Evolutionary conservation across 129 eudicot genomes (phyloP).

Genomic region (Scalesia atractyloides): DNA sequence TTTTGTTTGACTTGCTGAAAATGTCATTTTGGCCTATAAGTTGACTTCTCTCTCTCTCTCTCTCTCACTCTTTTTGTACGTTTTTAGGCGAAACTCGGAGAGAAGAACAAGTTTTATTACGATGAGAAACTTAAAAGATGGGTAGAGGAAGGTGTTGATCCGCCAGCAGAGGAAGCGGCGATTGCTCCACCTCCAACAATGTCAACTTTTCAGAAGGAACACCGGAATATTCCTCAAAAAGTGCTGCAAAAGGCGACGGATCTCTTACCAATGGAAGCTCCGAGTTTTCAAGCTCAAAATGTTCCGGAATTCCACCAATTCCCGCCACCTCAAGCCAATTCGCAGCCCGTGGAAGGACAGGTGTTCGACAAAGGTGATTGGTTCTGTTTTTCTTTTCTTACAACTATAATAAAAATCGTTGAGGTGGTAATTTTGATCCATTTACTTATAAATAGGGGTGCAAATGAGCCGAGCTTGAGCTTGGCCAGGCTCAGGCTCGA

Average conservation of each 20-base stretch:
- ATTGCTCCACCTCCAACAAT: slow-evolving; percentile 84
- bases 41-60: not conserved
- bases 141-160: slow-evolving; percentile 98
- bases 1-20: slow-evolving; percentile 5
- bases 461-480: no score
- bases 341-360: slow-evolving; percentile 88
- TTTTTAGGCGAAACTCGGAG: slow-evolving; percentile 88
- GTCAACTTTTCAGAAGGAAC: slow-evolving; percentile 62
- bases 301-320: slow-evolving; percentile 85
- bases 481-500: no score
- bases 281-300: slow-evolving; percentile 52
- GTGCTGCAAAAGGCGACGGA: slow-evolving; percentile 53
- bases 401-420: not conserved
- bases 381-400: slow-evolving; percentile 10
- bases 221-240: slow-evolving; percentile 57
- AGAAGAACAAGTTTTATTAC: slow-evolving; percentile 79
- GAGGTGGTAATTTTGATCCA: not conserved
- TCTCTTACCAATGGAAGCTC: slow-evolving; percentile 51
- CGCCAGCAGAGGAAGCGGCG: slow-evolving; percentile 81
- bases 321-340: slow-evolving; percentile 82
- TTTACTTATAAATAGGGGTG: not conserved
- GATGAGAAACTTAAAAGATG: slow-evolving; percentile 92
- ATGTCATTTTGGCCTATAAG: not conserved
- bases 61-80: no score
- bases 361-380: slow-evolving; percentile 79